Percentiles rank a stretch among this genome's conserved stretches.
Evolutionary conservation across 139 green algal genomes (phyloP).

Genomic region (Picochlorum sp.): DNA sequence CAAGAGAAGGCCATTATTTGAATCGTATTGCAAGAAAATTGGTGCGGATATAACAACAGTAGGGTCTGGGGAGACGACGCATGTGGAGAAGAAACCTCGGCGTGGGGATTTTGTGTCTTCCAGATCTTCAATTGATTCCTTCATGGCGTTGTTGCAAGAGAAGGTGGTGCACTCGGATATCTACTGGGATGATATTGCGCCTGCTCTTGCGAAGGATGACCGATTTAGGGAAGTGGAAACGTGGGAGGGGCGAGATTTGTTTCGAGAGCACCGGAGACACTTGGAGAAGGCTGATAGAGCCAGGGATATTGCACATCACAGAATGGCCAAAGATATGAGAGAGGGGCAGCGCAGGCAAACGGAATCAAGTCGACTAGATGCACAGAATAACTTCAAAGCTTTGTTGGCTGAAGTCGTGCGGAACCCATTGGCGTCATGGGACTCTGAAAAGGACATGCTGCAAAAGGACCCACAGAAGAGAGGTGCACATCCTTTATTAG

Average conservation of each 20-base stretch:
- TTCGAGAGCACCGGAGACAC: slow-evolving; percentile 21
- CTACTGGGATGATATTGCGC: background rate
- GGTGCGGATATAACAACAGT: slow-evolving; percentile 10
- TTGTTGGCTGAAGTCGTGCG: slow-evolving; percentile 54
- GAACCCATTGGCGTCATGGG: slow-evolving; percentile 34
- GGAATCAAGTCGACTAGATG: slow-evolving; percentile 35
- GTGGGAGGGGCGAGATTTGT: slow-evolving; percentile 4
- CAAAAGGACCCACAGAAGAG: slow-evolving; percentile 40
- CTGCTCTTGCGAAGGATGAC: background rate
- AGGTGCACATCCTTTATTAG: slow-evolving; percentile 18
- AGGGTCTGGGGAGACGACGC: too few species aligned
- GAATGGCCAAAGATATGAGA: slow-evolving; percentile 9
- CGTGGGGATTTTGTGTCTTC: background rate
- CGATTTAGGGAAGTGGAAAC: slow-evolving; percentile 7
- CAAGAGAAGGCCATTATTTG: slow-evolving; percentile 63
- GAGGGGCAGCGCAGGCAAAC: slow-evolving; percentile 17
- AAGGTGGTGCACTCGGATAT: slow-evolving; percentile 24
- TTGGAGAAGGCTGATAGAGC: slow-evolving; percentile 20
- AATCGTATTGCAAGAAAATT: slow-evolving; percentile 61
- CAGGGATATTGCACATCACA: slow-evolving; percentile 9
- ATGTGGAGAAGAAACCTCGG: background rate
- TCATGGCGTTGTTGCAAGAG: slow-evolving; percentile 54
- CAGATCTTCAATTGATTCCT: slow-evolving; percentile 25
- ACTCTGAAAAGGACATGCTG: slow-evolving; percentile 21
- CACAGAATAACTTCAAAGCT: slow-evolving; percentile 36